Conservation (phyloP, 352 stramenopile genomes). For the Peronosclerospora sorghi region DNA sequence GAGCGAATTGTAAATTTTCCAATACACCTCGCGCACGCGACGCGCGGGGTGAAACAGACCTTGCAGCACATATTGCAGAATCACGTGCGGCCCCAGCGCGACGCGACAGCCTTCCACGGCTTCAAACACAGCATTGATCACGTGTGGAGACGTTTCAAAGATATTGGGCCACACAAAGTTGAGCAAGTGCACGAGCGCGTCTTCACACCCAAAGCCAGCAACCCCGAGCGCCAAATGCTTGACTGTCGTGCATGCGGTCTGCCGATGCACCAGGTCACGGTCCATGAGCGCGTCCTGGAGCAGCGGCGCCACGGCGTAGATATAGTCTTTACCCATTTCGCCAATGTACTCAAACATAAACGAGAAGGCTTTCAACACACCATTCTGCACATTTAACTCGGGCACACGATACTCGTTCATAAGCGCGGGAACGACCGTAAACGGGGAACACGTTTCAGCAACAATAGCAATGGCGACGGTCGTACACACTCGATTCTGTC, state of each 20-base stretch:
- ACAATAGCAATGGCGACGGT: slow-evolving; percentile 99
- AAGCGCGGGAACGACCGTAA: slow-evolving; percentile 96
- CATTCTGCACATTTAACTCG: slow-evolving; percentile 99
- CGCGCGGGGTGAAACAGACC: slow-evolving; percentile 97
- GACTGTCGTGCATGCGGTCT: slow-evolving; percentile 95
- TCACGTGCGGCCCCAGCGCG: slow-evolving; percentile 90
- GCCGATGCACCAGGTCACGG: slow-evolving; percentile 96
- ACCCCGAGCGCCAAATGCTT: slow-evolving; percentile 97
- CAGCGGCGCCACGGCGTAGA: slow-evolving; percentile 96
- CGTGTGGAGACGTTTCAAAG: slow-evolving; percentile 97
- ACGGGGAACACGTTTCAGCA: slow-evolving; percentile 97
- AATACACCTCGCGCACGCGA: slow-evolving; percentile 98
- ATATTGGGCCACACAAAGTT: slow-evolving; percentile 99
- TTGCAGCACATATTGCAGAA: slow-evolving; percentile 96
- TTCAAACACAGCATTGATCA: slow-evolving; percentile 98
- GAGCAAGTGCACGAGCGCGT: slow-evolving; percentile 95
- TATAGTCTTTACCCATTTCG: slow-evolving; percentile 99
- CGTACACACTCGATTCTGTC: slow-evolving; percentile 98
- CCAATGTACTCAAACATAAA: slow-evolving; percentile 99
- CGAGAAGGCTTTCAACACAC: slow-evolving; percentile 97
- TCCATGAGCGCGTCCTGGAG: slow-evolving; percentile 99
- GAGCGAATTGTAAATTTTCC: slow-evolving; percentile 99
- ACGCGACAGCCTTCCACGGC: slow-evolving; percentile 96
- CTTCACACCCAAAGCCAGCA: slow-evolving; percentile 93
- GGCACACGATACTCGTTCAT: slow-evolving; percentile 99